Conservation (phyloP, 2,329 filamentous ascomycete species). For the Coniosporium tulheliwenetii region DNA sequence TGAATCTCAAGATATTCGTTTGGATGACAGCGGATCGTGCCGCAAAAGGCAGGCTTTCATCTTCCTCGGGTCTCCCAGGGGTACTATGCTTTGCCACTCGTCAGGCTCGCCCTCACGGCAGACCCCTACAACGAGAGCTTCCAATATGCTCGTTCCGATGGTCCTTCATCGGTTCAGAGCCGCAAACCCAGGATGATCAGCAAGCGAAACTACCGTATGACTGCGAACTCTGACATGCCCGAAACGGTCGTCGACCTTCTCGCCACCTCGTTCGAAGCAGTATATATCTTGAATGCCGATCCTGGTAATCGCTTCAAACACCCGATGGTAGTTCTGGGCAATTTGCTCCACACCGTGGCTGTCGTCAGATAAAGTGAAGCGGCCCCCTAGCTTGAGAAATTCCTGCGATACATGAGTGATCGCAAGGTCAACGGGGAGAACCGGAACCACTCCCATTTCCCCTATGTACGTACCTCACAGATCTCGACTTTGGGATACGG, state of each 20-base stretch:
- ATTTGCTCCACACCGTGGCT: slow-evolving; percentile 82
- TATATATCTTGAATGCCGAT: slow-evolving; percentile 47
- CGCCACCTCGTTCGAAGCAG: slow-evolving; percentile 13
- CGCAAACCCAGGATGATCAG: too few species aligned
- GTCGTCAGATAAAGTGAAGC: slow-evolving; percentile 87
- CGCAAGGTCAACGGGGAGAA: background rate
- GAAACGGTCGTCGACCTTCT: background rate
- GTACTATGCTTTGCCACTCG: too few species aligned
- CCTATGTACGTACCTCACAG: slow-evolving; percentile 43
- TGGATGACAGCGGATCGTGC: too few species aligned
- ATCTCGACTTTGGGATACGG: slow-evolving; percentile 74
- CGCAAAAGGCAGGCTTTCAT: too few species aligned
- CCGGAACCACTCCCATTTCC: background rate
- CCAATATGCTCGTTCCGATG: too few species aligned
- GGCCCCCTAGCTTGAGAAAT: slow-evolving; percentile 58
- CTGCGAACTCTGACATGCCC: background rate
- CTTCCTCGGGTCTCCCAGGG: too few species aligned
- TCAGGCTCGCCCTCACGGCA: too few species aligned
- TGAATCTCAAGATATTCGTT: too few species aligned
- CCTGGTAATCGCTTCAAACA: slow-evolving; percentile 53
- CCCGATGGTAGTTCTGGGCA: slow-evolving; percentile 63
- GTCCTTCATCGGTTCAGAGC: too few species aligned
- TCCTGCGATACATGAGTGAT: slow-evolving; percentile 28
- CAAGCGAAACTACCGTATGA: background rate
- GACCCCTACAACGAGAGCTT: too few species aligned